Base-by-base conservation (phyloP, 169 alveolate species). In the Plasmodium sp. region DNA sequence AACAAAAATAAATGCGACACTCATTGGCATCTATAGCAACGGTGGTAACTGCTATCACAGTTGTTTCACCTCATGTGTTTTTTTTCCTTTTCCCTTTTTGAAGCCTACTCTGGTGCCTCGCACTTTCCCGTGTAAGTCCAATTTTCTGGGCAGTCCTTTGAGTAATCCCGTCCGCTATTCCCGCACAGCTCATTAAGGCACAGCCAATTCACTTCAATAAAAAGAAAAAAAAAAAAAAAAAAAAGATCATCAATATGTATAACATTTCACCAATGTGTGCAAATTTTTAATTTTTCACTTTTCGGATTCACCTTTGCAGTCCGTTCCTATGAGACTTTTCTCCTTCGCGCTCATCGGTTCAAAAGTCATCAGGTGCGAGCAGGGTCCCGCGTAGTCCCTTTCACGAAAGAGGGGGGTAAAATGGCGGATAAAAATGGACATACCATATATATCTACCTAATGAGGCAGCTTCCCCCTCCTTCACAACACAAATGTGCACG, bases 81-180 rank as follows among this genome's bases (percentile, higher is more conserved):
- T 75, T 73, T 34, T 75, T 14, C 31, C 31, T 22, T 22, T n/a
- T 22, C 27, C 83, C 27, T 22, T 33, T 33, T 75, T 48, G 75
- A 16, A 16, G 34, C 41, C 58, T 86, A 86, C 93, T 77, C 62
- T 48, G 93, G 93, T 0, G 93, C 93, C 81, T 86, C 93, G 72
- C 93, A 86, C n/a, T 54, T 86, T 86, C 93, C 93, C 16, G 84
- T 75, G 85, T 86, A 86, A 3, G 34, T 51, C 93, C 93, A 86
- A 77, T 71, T 77, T 31, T 77, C 93, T n/a, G 93, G 93, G 9
- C 93, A 86, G 6, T 86, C 85, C 62, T 79, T 51, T 54, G 71
- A 75, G 81, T 86, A 86, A 77, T 86, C 86, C 48, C 93, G 56
- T 86, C 45, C 85, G 48, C 85, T 51, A 54, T 86, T 77, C 10